Base-by-base conservation (phyloP, 177 flowering plant genomes). In the Telopea speciosissima region DNA sequence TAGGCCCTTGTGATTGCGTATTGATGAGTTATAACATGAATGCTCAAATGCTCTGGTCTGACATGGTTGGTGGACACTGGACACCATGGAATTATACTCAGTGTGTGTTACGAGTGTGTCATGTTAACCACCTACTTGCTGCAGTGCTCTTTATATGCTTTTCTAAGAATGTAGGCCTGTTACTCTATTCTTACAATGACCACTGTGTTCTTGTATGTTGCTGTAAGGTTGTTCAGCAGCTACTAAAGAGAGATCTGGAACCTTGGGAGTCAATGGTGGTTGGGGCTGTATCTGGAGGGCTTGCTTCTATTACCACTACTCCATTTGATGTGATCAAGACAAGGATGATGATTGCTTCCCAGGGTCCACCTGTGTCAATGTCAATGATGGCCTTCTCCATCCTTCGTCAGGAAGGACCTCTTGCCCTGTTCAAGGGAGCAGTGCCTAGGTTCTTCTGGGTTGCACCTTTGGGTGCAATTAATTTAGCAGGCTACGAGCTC, bases 321-420 rank as follows among this genome's bases (percentile, higher is more conserved):
- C 99, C 99, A 3, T 93, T 96, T 69, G 99, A 96, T 75, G 99
- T 96, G 70, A 87, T 96, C 85, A 96, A 96, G 77, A 96, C 99
- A 31, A 86, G 98, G 78, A 93, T 81, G 88, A 96, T 96, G 99
- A 96, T 97, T 23, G 97, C 97, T 58, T 85, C 90, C 40, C 86
- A 72, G 26, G 98, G 98, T 12, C 80, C 84, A 54, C 73, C 90
- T 16, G 79, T 90, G 42, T 83, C 98, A 64, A 85, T 89, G 90
- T 76, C 95, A 62, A 75, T 85, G 78, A 77, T 91, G 5, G 96
- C 92, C 24, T 78, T 89, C 75, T 85, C 97, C 10, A 93, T 96
- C 70, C 89, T 96, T 19, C 95, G 84, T 12, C 86, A 78, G 10
- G 97, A 96, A 71, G 99, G 99, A 33, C 95, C 99, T 17, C 84